Evolutionary conservation across 768 basidiomycete species (phyloP), one percentile per base, ranked within the genome.

Genomic region (Agaricus blazei): DNA sequence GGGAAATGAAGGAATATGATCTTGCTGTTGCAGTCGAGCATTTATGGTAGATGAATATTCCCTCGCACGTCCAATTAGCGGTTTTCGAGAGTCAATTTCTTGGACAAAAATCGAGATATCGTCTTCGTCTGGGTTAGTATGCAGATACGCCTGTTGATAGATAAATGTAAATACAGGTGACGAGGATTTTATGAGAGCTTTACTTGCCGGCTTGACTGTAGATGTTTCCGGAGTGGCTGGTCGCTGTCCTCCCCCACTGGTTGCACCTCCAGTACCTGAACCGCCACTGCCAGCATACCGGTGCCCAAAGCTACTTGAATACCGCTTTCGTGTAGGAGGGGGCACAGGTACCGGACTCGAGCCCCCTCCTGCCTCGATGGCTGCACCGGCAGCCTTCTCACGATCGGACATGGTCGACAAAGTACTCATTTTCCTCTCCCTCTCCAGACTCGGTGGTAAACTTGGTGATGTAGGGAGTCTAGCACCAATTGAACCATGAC

Each of bases 281-380:
- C 66, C 65, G 19, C 54, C 62, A 58, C 70, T 71, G 7, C 63
- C 62, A 1, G 67, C 70, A 65, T 88, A 88, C 43, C 89, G 77
- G 66, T 90, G 83, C 9, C 85, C 83, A 64, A 92, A 92, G 58
- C 83, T 87, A 60, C 86, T 88, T 44, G 85, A 87, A 70, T 90
- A 92, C 6, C 87, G 74, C 66, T 86, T 87, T 38, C 83, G 72
- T 28, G 63, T 52, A 9, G 70, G 70, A 51, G 67, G 60, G 23
- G 63, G 56, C 52, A 66, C 58, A 31, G 51, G 53, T 15, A 45
- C 56, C 1, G 42, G 63, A 38, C 51, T 65, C 59, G 47, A 31
- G 7, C 44, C 44, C 15, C 64, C 64, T 14, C 59, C 51, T 24
- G 60, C 60, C 9, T 45, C 51, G 27, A 27, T 54, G 37, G 45